Conservation (phyloP, 192 early-diverging fungal species). For the Gryganskiella cystojenkinii region DNA sequence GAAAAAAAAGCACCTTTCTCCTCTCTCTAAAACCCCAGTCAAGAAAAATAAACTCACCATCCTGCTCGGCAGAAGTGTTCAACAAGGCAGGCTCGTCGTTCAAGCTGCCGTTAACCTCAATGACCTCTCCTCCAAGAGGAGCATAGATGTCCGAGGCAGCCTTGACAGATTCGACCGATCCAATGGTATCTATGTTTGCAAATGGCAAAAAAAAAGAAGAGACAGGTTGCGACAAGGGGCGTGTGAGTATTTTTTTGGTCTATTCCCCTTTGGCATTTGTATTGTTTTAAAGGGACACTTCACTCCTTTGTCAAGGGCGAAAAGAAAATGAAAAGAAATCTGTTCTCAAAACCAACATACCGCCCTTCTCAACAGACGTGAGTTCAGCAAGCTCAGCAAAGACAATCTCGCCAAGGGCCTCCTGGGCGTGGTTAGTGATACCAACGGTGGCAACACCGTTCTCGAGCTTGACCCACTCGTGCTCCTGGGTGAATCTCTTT, state of each 20-base stretch:
- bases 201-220: constrained; percentile 7
- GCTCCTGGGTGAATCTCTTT: constrained; percentile 84
- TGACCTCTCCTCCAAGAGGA: constrained; percentile 85
- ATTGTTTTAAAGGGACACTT: too few species aligned
- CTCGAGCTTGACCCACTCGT: constrained; percentile 92
- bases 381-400: constrained; percentile 89
- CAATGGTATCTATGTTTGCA: constrained; percentile 39
- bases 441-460: constrained; percentile 85
- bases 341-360: constrained; percentile 51
- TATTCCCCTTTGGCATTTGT: background rate
- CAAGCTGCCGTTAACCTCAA: constrained; percentile 79
- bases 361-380: constrained; percentile 65
- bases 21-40: too few species aligned
- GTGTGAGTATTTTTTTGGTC: constrained; percentile 10
- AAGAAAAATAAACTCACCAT: constrained; percentile 65
- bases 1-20: background rate
- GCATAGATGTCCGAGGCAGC: constrained; percentile 93
- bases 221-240: too few species aligned
- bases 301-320: background rate
- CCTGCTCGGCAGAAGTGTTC: constrained; percentile 77
- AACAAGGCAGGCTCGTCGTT: constrained; percentile 78
- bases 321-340: background rate
- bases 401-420: constrained; percentile 93
- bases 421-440: constrained; percentile 93
- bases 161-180: constrained; percentile 95